Base-by-base conservation (phyloP, 73 alveolate genomes). In the Paraurostyla sp. region DNA sequence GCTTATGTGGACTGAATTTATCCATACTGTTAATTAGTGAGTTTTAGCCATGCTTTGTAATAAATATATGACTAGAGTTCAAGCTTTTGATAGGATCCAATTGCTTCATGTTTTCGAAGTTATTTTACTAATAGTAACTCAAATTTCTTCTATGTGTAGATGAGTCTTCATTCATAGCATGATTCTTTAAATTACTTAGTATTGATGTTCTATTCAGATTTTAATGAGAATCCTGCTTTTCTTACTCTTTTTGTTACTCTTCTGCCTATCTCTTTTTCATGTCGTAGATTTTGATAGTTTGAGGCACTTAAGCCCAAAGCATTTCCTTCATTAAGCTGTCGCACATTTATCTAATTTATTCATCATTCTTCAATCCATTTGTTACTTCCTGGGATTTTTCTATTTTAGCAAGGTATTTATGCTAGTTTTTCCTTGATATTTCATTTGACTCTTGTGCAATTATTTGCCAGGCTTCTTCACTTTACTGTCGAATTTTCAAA, bases 231-330 rank as follows among this genome's bases (percentile, higher is more conserved):
- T 62, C 29, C 80, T 62, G 27, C 46, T 68, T 35, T 25, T 40
- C 36, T 68, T 32, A 6, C 30, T 29, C 27, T 38, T 68, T 9
- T 7, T 9, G 30, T 40, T 68, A 30, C 18, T 68, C 30, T 68
- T 43, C 18, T n/a, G n/a, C 6, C 46, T 38, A 27, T 43, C 20
- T 9, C 36, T 73, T 73, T 23, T 73, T 73, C 9, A 18, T 45
- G 16, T 73, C 87, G 52, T 78, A 78, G n/a, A 29, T 51, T 35
- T 54, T 78, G 22, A 78, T 54, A 0, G 89, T 78, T 78, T 46
- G 16, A 13, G 89, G 89, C n/a, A 54, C 80, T 54, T 78, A 25
- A 54, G 80, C 89, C 89, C 89, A 78, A 20, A 78, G 89, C 89
- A 78, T 78, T 36, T 78, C 89, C 32, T 78, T 78, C 89, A 78